Base-by-base conservation (phyloP, 73 alveolate species). In the Stentor coeruleus region DNA sequence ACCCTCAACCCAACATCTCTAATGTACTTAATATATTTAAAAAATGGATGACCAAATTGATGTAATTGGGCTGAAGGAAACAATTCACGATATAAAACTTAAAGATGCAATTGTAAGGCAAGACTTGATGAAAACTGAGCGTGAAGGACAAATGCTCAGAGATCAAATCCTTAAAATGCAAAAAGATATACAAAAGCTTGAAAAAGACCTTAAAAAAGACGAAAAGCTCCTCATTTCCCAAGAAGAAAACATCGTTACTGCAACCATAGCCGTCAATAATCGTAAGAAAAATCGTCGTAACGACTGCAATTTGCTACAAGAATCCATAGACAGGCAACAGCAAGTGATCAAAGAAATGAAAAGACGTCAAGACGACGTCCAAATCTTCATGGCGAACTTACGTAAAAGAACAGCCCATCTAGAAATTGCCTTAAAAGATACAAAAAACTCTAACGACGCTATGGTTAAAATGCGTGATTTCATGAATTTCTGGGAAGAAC, bases 21-120 rank as follows among this genome's bases (percentile, higher is more conserved):
- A n/a, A n/a, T n/a, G n/a, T n/a, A n/a, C n/a, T n/a, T n/a, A n/a
- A n/a, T n/a, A n/a, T n/a, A n/a, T n/a, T n/a, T n/a, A n/a, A n/a
- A n/a, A n/a, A n/a, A n/a, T n/a, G n/a, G n/a, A n/a, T n/a, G n/a
- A n/a, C n/a, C n/a, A n/a, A n/a, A n/a, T n/a, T n/a, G n/a, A n/a
- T n/a, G n/a, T n/a, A n/a, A n/a, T n/a, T n/a, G n/a, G n/a, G n/a
- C 66, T 49, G 20, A 49, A 49, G 20, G 66, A 66, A 66, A 37
- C 11, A 20, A 66, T 66, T 2, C 79, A 66, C 37, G 79, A 66
- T 33, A 20, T 66, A 14, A 20, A 66, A 40, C 79, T 66, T 66
- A 66, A 66, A 66, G 79, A 66, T 66, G 79, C 79, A 66, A 66
- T 66, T 28, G 33, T 26, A 28, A 37, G 79, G 36, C 79, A 66